A percentile compares a stretch with the other conserved stretches of the same genome.
These are phyloP conservation scores for Hypoxylon rubiginosum DNA, from an alignment of 2,329 filamentous ascomycete genomes.

Conservation along the genomic window DNA sequence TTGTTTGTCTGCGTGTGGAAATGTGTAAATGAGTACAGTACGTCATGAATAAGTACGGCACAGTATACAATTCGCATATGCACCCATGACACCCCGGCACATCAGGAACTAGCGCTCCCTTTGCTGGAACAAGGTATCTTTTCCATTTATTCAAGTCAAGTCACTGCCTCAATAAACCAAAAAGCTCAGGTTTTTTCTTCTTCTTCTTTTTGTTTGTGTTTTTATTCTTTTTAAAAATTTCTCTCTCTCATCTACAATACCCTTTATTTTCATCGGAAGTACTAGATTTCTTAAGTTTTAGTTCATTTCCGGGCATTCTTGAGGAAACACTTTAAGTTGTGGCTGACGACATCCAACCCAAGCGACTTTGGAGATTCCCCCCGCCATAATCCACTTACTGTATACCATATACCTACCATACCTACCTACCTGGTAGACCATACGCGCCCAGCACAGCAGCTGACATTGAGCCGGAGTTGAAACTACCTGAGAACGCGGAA, in stretches of 20 bases:
- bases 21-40: slow-evolving; percentile 5
- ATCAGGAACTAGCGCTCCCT: slow-evolving; percentile 3
- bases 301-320: background rate
- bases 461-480: slow-evolving; percentile 1
- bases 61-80: slow-evolving; percentile 12
- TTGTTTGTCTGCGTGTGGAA: background rate
- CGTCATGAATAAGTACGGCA: slow-evolving; percentile 12
- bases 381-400: slow-evolving; percentile 31
- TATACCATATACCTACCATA: too few species aligned
- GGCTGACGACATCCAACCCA: slow-evolving; percentile 31
- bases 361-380: slow-evolving; percentile 22
- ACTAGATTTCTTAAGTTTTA: slow-evolving; percentile 13
- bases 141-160: slow-evolving; percentile 17
- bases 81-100: background rate
- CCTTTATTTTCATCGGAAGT: background rate
- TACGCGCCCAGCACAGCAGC: slow-evolving; percentile 20
- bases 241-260: slow-evolving; percentile 18
- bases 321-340: slow-evolving; percentile 11
- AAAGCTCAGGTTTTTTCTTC: slow-evolving; percentile 15
- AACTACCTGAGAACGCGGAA: slow-evolving; percentile 12
- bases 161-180: slow-evolving; percentile 22
- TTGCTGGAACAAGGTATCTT: slow-evolving; percentile 9
- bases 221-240: slow-evolving; percentile 15
- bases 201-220: slow-evolving; percentile 20
- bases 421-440: too few species aligned